Evolutionary conservation across 768 basidiomycete species (phyloP), one percentile per base, ranked within the genome.

Genomic region (Pisolithus sp.): DNA sequence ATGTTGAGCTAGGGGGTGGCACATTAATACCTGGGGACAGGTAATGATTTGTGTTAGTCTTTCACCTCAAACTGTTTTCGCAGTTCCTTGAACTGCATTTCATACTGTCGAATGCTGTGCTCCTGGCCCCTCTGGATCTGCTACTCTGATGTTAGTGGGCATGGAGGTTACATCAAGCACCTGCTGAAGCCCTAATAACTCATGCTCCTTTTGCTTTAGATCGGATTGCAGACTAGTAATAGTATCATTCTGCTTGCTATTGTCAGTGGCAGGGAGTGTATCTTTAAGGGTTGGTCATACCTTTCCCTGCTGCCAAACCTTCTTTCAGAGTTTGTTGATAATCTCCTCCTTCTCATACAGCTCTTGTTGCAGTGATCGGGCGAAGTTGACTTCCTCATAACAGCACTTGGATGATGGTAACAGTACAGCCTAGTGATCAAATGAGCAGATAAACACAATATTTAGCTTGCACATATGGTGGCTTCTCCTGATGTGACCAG

Each of bases 381-480:
- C 49, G 31, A 20, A 53, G 18, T 53, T 23, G 2, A 49, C 52
- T 44, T 53, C 52, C 6, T 39, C 12, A 18, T 36, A 20, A 24
- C 21, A 30, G 42, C 36, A 31, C 36, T 53, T 53, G 7, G 40
- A 20, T 41, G 40, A 20, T 20, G 2, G n/a, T 20, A 41, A 18
- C n/a, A 20, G 20, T 40, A n/a, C 39, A 40, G n/a, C 17, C 39
- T 40, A n/a, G 17, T 7, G 7, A 40, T n/a, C 39, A n/a, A 40
- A 40, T 40, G n/a, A 40, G 39, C 39, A 40, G 20, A 17, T n/a
- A 20, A n/a, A n/a, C n/a, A n/a, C n/a, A n/a, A n/a, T n/a, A n/a
- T n/a, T n/a, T n/a, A n/a, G n/a, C n/a, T n/a, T n/a, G n/a, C n/a
- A n/a, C n/a, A n/a, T n/a, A n/a, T n/a, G n/a, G n/a, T n/a, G n/a